A percentile compares a stretch with the other conserved stretches of the same genome.
Conservation (phyloP, 1,284 basidiomycete genomes). For the Grifola frondosa region DNA sequence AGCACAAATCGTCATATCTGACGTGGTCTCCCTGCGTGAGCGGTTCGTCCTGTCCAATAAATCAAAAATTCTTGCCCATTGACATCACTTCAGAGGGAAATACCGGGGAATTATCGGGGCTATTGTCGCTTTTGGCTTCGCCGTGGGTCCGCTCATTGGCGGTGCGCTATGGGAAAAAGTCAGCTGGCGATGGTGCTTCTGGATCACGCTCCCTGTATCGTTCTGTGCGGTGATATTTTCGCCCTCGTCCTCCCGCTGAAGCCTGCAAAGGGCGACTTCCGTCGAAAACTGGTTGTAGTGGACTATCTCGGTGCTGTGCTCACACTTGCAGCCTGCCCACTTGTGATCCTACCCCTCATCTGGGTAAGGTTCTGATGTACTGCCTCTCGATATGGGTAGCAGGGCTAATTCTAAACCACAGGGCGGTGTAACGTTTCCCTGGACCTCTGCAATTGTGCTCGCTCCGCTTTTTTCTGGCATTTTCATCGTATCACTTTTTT, state of each 20-base stretch:
- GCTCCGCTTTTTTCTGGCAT: conserved; percentile 61
- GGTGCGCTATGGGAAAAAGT: conserved; percentile 55
- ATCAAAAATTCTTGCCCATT: not conserved
- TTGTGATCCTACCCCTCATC: conserved; percentile 69
- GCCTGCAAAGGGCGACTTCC: conserved; percentile 57
- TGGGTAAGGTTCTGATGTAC: conserved; percentile 49
- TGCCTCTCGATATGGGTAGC: not conserved
- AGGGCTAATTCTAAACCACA: conserved; percentile 20
- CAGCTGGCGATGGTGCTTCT: conserved; percentile 69
- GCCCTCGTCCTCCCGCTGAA: conserved; percentile 64
- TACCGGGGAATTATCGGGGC: conserved; percentile 64
- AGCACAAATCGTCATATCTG: conserved; percentile 64
- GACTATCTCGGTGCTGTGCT: conserved; percentile 66
- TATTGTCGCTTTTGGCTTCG: conserved; percentile 49
- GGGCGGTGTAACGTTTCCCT: conserved; percentile 71
- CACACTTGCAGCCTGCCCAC: conserved; percentile 59
- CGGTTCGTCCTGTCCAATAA: conserved; percentile 37
- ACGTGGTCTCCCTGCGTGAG: conserved; percentile 60
- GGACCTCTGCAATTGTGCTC: conserved; percentile 63
- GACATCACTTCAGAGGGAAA: conserved; percentile 45
- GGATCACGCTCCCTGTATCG: conserved; percentile 65
- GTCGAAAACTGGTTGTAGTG: conserved; percentile 64
- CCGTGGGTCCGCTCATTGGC: conserved; percentile 59
- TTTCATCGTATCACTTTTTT: conserved; percentile 56
- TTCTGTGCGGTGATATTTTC: conserved; percentile 53